A percentile compares a stretch with the other conserved stretches of the same genome.
Conservation (phyloP, 768 basidiomycete species). For the Suillus americanus region DNA sequence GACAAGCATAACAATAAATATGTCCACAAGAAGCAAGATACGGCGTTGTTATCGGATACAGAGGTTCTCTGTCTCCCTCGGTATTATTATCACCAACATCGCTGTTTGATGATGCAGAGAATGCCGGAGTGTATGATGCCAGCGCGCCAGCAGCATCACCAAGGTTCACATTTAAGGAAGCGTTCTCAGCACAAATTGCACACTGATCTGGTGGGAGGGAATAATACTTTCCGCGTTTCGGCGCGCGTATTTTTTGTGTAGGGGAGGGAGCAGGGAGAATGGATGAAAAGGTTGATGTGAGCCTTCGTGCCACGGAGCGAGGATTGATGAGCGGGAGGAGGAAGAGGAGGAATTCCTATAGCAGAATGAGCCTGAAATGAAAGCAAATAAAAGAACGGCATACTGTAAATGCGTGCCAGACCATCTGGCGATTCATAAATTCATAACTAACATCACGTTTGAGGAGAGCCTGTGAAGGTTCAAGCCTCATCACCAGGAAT, state of each 20-base stretch:
- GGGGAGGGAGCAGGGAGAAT: constrained; percentile 32
- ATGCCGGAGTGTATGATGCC: constrained; percentile 29
- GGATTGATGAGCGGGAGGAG: constrained; percentile 82
- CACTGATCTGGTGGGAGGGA: constrained; percentile 74
- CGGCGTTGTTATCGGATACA: constrained; percentile 74
- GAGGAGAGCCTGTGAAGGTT: constrained; percentile 66
- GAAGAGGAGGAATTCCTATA: constrained; percentile 93
- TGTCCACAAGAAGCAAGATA: constrained; percentile 86
- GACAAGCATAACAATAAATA: constrained; percentile 91
- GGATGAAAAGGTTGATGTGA: constrained; percentile 39
- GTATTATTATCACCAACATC: neutral
- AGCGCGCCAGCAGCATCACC: constrained; percentile 54
- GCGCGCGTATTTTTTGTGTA: constrained; percentile 13
- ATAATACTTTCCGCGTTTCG: constrained; percentile 61
- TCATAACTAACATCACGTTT: constrained; percentile 93
- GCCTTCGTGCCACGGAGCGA: constrained; percentile 58
- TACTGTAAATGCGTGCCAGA: constrained; percentile 98
- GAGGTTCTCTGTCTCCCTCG: constrained; percentile 38
- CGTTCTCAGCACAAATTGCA: constrained; percentile 85
- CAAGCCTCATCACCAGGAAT: constrained; percentile 69
- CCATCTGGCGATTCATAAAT: constrained; percentile 99
- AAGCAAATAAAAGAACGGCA: constrained; percentile 26
- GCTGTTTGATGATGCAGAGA: constrained; percentile 13
- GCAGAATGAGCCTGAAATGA: constrained; percentile 1
- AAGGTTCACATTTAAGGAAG: constrained; percentile 57